Conservation (phyloP, 208 protist genomes). For the Crithidia expoeki region DNA sequence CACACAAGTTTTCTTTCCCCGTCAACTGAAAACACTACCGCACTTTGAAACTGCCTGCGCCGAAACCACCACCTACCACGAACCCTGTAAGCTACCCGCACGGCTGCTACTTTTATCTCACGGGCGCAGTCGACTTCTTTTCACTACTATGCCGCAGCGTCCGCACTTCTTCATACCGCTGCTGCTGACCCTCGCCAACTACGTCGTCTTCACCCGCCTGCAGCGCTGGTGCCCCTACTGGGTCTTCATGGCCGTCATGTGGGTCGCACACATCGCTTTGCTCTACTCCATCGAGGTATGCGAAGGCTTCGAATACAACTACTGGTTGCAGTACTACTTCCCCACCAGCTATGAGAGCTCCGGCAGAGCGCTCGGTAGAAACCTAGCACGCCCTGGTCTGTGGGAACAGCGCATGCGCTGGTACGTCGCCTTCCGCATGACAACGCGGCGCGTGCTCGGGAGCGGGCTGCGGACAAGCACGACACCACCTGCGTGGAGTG, state of each 20-base stretch:
- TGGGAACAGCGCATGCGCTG: constrained; percentile 60
- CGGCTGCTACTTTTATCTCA: too few relatives aligned
- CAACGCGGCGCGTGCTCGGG: constrained; percentile 27
- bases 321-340: constrained; percentile 32
- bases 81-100: too few relatives aligned
- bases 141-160: constrained; percentile 36
- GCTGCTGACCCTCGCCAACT: constrained; percentile 37
- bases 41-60: too few relatives aligned
- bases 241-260: constrained; percentile 60
- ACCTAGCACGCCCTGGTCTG: constrained; percentile 6
- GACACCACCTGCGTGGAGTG: constrained; percentile 41
- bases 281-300: constrained; percentile 42
- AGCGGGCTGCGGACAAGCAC: constrained; percentile 38
- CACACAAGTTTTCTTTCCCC: too few relatives aligned
- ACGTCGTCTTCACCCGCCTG: constrained; percentile 45
- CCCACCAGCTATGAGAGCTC: background rate
- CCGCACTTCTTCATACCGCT: constrained; percentile 40
- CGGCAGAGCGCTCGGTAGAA: background rate
- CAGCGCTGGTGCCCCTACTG: constrained; percentile 46
- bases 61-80: too few relatives aligned
- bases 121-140: constrained; percentile 23
- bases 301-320: constrained; percentile 33
- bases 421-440: constrained; percentile 74
- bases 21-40: too few relatives aligned
- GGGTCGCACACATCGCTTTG: constrained; percentile 40